Evolutionary conservation across 306 rosid species (phyloP).

Genomic region (Citrullus mucosospermus): DNA sequence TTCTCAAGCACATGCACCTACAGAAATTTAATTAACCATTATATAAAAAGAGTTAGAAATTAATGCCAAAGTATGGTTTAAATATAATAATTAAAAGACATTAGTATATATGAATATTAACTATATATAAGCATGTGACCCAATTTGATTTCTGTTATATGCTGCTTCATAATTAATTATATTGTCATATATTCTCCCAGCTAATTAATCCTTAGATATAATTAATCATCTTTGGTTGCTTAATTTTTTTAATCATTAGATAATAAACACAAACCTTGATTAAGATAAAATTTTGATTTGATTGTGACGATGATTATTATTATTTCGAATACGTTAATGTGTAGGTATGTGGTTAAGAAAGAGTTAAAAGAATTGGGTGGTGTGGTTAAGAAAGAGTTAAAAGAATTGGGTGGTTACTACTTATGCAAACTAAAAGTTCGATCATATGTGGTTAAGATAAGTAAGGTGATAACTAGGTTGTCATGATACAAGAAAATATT

Average conservation of each 20-base stretch:
- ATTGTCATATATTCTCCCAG: neutral
- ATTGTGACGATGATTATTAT: too few relatives aligned
- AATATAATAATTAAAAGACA: neutral
- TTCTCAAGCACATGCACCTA: neutral
- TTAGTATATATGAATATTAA: neutral
- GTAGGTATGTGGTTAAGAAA: too few relatives aligned
- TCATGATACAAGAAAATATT: too few relatives aligned
- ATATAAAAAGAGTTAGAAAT: neutral
- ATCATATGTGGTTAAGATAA: too few relatives aligned
- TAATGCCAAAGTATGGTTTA: neutral
- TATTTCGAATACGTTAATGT: too few relatives aligned
- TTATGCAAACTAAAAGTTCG: too few relatives aligned
- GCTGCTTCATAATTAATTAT: constrained; percentile 1
- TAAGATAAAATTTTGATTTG: neutral
- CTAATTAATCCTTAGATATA: neutral
- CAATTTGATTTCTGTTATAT: neutral
- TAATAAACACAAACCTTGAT: neutral
- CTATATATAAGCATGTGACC: constrained; percentile 1
- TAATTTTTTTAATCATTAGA: neutral
- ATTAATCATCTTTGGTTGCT: neutral
- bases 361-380: too few relatives aligned
- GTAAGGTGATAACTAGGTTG: too few relatives aligned
- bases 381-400: too few relatives aligned
- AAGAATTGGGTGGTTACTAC: too few relatives aligned
- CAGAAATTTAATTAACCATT: neutral